These are phyloP conservation scores for Persicaria tinctoria DNA, from an alignment of 148 eudicot genomes.

Conservation along the genomic window DNA sequence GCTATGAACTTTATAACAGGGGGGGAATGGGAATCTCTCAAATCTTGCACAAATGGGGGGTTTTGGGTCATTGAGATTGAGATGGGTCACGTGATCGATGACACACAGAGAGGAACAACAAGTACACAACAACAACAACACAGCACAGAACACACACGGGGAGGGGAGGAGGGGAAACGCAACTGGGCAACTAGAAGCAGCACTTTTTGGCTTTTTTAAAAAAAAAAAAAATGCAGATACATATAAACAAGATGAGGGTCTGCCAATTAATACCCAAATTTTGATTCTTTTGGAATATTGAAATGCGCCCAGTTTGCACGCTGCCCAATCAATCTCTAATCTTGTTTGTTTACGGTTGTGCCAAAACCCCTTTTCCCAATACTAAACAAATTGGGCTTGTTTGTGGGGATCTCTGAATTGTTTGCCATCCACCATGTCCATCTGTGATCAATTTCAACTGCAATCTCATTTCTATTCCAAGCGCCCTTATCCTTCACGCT, in stretches of 20 bases:
- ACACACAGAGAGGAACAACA: background rate
- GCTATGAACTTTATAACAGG: background rate
- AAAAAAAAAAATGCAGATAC: too few relatives aligned
- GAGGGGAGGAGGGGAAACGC: background rate
- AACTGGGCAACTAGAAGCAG: too few relatives aligned
- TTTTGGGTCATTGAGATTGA: background rate
- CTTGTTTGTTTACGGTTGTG: background rate
- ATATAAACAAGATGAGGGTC: background rate
- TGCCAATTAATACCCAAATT: background rate
- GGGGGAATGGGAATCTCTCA: background rate
- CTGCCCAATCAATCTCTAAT: slow-evolving; percentile 1
- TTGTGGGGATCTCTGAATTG: background rate
- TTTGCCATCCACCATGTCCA: background rate
- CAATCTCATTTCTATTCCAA: background rate
- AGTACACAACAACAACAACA: background rate
- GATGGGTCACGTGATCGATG: slow-evolving; percentile 6
- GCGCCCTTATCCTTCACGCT: too few relatives aligned
- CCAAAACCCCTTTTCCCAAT: background rate
- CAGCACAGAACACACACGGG: background rate
- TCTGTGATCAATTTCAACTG: background rate
- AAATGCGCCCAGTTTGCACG: background rate
- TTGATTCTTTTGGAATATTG: background rate
- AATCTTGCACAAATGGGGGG: background rate
- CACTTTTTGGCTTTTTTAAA: too few relatives aligned
- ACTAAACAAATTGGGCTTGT: background rate